Base-by-base conservation (phyloP, 169 alveolate genomes). In the Plasmodium ovale region DNA sequence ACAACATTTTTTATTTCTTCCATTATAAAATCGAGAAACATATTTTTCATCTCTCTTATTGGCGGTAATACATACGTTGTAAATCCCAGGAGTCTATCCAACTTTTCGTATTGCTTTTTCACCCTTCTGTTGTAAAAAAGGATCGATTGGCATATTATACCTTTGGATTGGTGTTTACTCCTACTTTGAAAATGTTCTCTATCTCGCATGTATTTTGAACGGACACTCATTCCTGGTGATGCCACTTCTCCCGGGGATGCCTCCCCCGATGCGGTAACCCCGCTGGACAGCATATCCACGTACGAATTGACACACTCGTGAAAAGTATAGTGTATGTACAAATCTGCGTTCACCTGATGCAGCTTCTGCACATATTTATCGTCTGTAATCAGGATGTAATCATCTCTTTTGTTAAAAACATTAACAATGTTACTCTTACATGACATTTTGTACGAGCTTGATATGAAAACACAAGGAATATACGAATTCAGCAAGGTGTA, bases 301-400 rank as follows among this genome's bases (percentile, higher is more conserved):
- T 84, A 84, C 21, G 72, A 33, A 33, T 25, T 54, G 2, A 64
- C 53, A 16, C 19, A 33, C 23, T 68, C 87, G 3, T 35, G 49
- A 47, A 84, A 68, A 3, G 70, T 84, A 60, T 84, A 84, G 47
- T 68, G 87, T 39, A 84, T 84, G 31, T 39, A 59, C 16, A 84
- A 58, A 68, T 84, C 23, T 10, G 58, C 72, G 39, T 59, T 16
- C 5, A 84, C 42, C 16, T 70, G 49, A 60, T 84, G 12, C 6
- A 37, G 5, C 51, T 68, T 84, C 27, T 68, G 37, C 16, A 84
- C 56, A 12, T 47, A 56, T 60, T 21, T 67, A 60, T 84, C 87
- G 60, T 84, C 56, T 1, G 91, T 84, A 44, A 84, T 84, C 39
- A 84, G 47, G n/a, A 84, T 64, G 31, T 84, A 84, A 25, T 84